Evolutionary conservation across 1,139 yeast genomes (phyloP).

Genomic region (Pichia sp.): DNA sequence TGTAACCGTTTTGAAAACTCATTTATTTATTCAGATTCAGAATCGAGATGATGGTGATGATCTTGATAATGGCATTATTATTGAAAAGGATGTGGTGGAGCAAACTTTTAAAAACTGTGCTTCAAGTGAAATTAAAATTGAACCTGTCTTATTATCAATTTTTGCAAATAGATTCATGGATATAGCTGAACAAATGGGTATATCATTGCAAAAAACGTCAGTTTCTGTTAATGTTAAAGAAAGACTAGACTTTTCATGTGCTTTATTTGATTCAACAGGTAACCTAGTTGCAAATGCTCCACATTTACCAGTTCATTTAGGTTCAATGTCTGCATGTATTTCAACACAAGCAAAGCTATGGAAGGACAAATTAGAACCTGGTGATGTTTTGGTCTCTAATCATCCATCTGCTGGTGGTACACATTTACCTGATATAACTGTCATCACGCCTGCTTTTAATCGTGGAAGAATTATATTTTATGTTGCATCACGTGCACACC

Average conservation of each 20-base stretch:
- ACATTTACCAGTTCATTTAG: constrained; percentile 57
- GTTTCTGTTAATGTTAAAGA: constrained; percentile 58
- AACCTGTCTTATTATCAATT: constrained; percentile 52
- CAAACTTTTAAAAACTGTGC: background rate
- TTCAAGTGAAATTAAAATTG: constrained; percentile 26
- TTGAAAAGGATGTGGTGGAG: background rate
- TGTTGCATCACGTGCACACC: constrained; percentile 64
- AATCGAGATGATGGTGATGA: background rate
- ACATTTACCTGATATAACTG: constrained; percentile 70
- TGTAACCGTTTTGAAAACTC: constrained; percentile 61
- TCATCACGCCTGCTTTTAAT: constrained; percentile 56
- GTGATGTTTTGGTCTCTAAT: constrained; percentile 52
- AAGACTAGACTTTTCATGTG: constrained; percentile 57
- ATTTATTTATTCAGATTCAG: constrained; percentile 26
- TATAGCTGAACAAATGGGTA: constrained; percentile 62
- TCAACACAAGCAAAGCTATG: constrained; percentile 46
- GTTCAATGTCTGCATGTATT: constrained; percentile 59
- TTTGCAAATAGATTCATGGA: constrained; percentile 60
- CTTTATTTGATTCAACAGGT: constrained; percentile 49
- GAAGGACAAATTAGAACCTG: constrained; percentile 45
- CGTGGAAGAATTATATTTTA: constrained; percentile 43
- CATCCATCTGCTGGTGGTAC: constrained; percentile 60
- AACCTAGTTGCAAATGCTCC: constrained; percentile 61
- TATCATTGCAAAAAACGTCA: constrained; percentile 53
- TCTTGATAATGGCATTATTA: background rate